These are phyloP conservation scores for Fomitopsis serialis DNA, from an alignment of 768 basidiomycete species.

Conservation along the genomic window DNA sequence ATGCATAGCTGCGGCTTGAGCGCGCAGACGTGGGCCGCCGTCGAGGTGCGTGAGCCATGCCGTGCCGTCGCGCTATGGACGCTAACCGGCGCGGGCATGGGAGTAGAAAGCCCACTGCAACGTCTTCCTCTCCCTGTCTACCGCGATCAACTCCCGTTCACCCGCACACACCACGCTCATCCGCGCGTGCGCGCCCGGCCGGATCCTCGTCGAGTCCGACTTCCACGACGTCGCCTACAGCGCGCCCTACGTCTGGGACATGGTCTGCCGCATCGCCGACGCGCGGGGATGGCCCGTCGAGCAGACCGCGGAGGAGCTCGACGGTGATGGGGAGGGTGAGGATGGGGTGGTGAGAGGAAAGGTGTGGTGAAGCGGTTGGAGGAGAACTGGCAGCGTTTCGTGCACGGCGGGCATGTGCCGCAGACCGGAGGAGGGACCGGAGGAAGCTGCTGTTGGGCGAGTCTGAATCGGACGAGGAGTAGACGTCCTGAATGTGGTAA, in stretches of 20 bases:
- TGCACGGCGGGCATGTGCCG: slow-evolving; percentile 36
- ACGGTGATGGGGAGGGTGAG: slow-evolving; percentile 26
- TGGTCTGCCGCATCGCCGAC: slow-evolving; percentile 64
- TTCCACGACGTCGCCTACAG: slow-evolving; percentile 60
- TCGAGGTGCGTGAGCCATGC: slow-evolving; percentile 53
- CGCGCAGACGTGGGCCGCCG: slow-evolving; percentile 62
- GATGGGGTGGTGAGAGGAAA: too few relatives aligned
- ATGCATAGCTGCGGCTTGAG: slow-evolving; percentile 89
- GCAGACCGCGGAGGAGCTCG: slow-evolving; percentile 39
- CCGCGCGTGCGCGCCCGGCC: slow-evolving; percentile 49
- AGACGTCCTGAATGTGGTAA: too few relatives aligned
- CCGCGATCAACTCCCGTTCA: slow-evolving; percentile 75
- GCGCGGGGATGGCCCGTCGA: slow-evolving; percentile 79
- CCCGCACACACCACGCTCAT: slow-evolving; percentile 61
- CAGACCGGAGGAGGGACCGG: slow-evolving; percentile 9
- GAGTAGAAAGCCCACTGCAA: slow-evolving; percentile 65
- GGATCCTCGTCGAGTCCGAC: slow-evolving; percentile 87
- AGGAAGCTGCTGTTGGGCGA: slow-evolving; percentile 11
- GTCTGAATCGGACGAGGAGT: slow-evolving; percentile 13
- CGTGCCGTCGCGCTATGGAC: too few relatives aligned
- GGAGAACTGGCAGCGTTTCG: slow-evolving; percentile 67
- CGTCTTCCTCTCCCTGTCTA: slow-evolving; percentile 84
- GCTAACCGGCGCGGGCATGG: not conserved
- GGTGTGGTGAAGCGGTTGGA: slow-evolving; percentile 56
- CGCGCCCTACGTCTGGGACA: slow-evolving; percentile 67